Evolutionary conservation across 805 yeast species (phyloP).

Genomic region (Candida insectalens): DNA sequence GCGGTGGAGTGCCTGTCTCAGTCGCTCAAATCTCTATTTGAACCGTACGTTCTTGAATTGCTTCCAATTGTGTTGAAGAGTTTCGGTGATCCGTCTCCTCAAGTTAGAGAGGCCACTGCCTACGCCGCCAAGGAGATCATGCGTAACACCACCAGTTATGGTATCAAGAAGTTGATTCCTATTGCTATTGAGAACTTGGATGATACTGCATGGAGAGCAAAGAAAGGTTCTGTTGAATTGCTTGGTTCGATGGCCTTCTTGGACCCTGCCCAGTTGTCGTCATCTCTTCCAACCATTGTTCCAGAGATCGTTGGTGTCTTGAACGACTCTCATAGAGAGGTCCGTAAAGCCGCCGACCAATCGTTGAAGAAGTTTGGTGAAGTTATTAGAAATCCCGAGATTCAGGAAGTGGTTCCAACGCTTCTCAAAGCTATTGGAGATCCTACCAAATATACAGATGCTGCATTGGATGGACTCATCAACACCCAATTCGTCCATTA

Average conservation of each 20-base stretch:
- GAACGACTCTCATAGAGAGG: conserved; percentile 94
- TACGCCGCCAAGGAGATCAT: conserved; percentile 80
- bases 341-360: conserved; percentile 87
- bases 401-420: conserved; percentile 80
- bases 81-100: conserved; percentile 76
- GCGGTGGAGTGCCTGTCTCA: conserved; percentile 79
- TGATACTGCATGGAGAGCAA: conserved; percentile 90
- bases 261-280: conserved; percentile 88
- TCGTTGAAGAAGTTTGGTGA: conserved; percentile 90
- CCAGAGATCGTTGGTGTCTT: conserved; percentile 95
- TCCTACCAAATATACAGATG: conserved; percentile 84
- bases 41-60: conserved; percentile 83
- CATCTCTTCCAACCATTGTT: conserved; percentile 80
- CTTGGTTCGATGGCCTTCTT: conserved; percentile 97
- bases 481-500: conserved; percentile 93
- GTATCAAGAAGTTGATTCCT: conserved; percentile 87
- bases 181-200: conserved; percentile 78
- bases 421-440: conserved; percentile 91
- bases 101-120: conserved; percentile 84
- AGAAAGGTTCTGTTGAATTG: conserved; percentile 92
- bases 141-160: conserved; percentile 86
- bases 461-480: conserved; percentile 75
- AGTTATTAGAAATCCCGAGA: conserved; percentile 95
- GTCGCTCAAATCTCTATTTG: conserved; percentile 68
- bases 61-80: conserved; percentile 72